phyloP scores from a whole-genome alignment of 164 flowering plant genomes.

The Vitis cinerea region DNA sequence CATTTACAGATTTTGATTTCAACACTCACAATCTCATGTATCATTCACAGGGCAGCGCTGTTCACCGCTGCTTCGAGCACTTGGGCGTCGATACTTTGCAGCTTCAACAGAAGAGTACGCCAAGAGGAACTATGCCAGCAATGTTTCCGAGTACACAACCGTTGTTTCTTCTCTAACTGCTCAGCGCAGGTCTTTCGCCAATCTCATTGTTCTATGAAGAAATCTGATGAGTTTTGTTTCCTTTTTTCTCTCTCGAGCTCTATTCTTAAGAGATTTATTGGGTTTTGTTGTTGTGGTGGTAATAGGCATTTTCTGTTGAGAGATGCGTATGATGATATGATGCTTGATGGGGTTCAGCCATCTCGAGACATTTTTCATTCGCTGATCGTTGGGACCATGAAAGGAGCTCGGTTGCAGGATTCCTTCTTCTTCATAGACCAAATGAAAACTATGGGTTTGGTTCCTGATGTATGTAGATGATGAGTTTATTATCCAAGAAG shows the following conservation, averaged over 20 bases:
- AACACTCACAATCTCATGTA: no score
- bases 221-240: neutral
- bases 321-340: constrained; percentile 89
- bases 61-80: constrained; percentile 30
- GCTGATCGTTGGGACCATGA: constrained; percentile 70
- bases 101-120: constrained; percentile 49
- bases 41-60: constrained; percentile 24
- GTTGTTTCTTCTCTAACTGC: constrained; percentile 63
- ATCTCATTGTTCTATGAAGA: neutral
- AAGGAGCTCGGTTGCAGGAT: constrained; percentile 78
- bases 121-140: constrained; percentile 73
- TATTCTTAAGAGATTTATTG: neutral
- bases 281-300: neutral
- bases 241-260: neutral
- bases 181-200: constrained; percentile 50
- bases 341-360: constrained; percentile 87
- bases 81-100: constrained; percentile 36
- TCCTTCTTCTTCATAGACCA: constrained; percentile 79
- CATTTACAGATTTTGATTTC: no score
- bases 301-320: constrained; percentile 68
- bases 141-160: constrained; percentile 82
- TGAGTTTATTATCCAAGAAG: no score
- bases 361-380: constrained; percentile 73
- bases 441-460: constrained; percentile 85
- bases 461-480: constrained; percentile 71